phyloP scores from a whole-genome alignment of 2,329 filamentous ascomycete species.

The Fusarium succisae region DNA sequence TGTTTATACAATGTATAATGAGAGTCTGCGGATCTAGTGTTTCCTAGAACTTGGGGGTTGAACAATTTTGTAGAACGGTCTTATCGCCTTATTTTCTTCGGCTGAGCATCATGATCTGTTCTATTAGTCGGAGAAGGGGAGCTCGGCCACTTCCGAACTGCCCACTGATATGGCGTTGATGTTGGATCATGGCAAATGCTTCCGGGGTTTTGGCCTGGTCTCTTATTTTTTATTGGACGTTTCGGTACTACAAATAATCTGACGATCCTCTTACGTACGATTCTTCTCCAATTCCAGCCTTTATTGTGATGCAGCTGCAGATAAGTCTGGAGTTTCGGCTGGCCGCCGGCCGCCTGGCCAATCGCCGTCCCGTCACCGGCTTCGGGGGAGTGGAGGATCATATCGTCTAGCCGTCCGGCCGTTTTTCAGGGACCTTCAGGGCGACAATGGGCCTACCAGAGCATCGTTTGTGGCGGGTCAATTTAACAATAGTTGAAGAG shows the following conservation, averaged over 20 bases:
- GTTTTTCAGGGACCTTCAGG: neutral
- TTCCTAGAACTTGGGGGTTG: neutral
- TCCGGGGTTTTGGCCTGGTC: neutral
- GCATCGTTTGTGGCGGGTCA: neutral
- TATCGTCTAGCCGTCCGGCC: conserved; percentile 4
- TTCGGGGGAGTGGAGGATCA: conserved; percentile 29
- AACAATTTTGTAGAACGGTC: neutral
- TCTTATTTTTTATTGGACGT: conserved; percentile 17
- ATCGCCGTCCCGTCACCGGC: conserved; percentile 7
- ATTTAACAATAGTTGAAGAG: neutral
- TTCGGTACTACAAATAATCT: conserved; percentile 8
- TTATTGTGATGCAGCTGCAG: neutral
- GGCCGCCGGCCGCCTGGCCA: neutral
- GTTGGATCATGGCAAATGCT: conserved; percentile 19
- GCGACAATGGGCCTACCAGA: conserved; percentile 1
- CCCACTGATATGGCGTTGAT: conserved; percentile 7
- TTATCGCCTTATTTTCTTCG: conserved; percentile 34
- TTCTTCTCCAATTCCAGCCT: neutral
- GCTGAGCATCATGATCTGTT: conserved; percentile 6
- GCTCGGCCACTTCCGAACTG: conserved; percentile 47
- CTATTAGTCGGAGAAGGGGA: conserved; percentile 33
- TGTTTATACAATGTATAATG: neutral
- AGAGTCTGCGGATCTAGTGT: neutral
- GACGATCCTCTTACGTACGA: conserved; percentile 7
- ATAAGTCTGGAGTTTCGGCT: conserved; percentile 12